A percentile compares a stretch with the other conserved stretches of the same genome.
These are phyloP conservation scores for Solanum corneliomulleri DNA, from an alignment of 257 asterid genomes.

Conservation along the genomic window DNA sequence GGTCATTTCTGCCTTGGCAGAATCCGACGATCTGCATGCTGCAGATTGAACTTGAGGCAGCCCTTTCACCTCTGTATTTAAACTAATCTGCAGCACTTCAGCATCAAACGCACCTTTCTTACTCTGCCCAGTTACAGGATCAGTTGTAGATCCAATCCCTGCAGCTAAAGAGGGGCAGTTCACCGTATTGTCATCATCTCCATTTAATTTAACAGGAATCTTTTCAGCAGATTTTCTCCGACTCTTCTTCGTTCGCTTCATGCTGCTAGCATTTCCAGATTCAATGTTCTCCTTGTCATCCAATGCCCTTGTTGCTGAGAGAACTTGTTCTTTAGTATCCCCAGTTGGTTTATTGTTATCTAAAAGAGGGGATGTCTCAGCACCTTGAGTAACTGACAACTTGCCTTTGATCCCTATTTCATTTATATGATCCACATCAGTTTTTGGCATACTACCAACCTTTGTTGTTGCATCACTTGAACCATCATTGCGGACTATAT, in stretches of 20 bases:
- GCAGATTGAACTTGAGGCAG: neutral
- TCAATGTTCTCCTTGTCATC: slow-evolving; percentile 9
- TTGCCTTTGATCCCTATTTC: neutral
- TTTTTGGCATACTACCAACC: neutral
- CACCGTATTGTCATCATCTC: slow-evolving; percentile 3
- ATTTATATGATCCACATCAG: neutral
- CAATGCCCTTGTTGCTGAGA: slow-evolving; percentile 1
- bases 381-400: neutral
- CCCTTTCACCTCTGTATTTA: neutral
- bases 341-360: slow-evolving; percentile 3
- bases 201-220: slow-evolving; percentile 12
- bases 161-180: neutral
- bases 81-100: neutral
- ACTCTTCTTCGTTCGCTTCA: slow-evolving; percentile 29
- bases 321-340: slow-evolving; percentile 5
- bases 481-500: neutral
- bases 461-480: neutral
- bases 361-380: neutral
- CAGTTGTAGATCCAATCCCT: neutral
- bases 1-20: neutral
- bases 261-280: slow-evolving; percentile 19
- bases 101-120: neutral
- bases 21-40: neutral
- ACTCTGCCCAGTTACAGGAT: neutral
- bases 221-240: slow-evolving; percentile 15